These are phyloP conservation scores for Auriscalpium microsporum DNA, from an alignment of 768 basidiomycete species.

Conservation along the genomic window DNA sequence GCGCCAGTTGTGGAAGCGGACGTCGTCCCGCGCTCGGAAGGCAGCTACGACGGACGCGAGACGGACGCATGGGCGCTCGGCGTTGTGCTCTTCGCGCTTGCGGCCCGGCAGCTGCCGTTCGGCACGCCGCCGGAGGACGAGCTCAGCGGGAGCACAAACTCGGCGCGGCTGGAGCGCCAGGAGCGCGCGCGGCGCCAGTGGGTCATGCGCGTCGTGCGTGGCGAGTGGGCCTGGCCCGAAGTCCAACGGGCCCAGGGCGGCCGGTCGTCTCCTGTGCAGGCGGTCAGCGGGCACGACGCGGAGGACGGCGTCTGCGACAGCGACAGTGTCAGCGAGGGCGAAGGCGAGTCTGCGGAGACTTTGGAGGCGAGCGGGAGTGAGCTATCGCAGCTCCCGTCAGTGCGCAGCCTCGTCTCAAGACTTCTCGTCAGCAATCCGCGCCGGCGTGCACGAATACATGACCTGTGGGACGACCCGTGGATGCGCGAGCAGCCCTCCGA, in stretches of 20 bases:
- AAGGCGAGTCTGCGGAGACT: not conserved
- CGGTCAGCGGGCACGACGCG: not conserved
- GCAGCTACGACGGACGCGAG: conserved; percentile 70
- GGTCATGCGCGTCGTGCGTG: conserved; percentile 74
- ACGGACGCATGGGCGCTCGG: conserved; percentile 90
- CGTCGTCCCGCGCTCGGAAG: conserved; percentile 27
- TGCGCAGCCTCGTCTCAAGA: conserved; percentile 45
- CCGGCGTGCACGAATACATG: conserved; percentile 34
- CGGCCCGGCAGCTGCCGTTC: conserved; percentile 68
- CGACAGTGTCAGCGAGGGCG: not conserved
- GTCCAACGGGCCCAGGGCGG: conserved; percentile 17
- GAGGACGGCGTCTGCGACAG: not conserved
- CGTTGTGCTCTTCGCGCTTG: conserved; percentile 76
- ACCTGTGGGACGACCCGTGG: conserved; percentile 9
- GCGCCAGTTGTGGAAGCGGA: too few relatives aligned
- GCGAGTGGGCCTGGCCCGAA: conserved; percentile 68
- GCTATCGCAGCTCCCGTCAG: conserved; percentile 34
- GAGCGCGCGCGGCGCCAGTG: conserved; percentile 40
- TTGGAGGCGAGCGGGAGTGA: conserved; percentile 27
- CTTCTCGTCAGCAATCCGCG: conserved; percentile 65
- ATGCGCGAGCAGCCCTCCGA: not conserved
- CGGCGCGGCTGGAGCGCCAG: conserved; percentile 21
- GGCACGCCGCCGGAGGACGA: conserved; percentile 24
- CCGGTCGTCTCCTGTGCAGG: not conserved
- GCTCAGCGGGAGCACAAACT: conserved; percentile 14